Percentiles rank a stretch among this genome's conserved stretches.
These are phyloP conservation scores for Tylopilus sp. DNA, from an alignment of 768 basidiomycete species.

Conservation along the genomic window DNA sequence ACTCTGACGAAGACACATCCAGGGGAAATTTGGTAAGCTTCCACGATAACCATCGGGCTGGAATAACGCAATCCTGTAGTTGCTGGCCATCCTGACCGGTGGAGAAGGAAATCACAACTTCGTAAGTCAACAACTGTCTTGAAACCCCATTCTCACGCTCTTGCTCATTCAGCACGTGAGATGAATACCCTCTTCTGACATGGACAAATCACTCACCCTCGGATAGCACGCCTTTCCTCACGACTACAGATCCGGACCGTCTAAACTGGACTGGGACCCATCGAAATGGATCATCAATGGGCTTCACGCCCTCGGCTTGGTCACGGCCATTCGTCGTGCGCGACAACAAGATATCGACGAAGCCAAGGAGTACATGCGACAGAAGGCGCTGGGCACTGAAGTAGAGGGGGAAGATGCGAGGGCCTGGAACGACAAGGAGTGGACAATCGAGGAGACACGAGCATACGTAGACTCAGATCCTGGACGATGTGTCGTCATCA, in stretches of 20 bases:
- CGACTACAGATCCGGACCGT: constrained; percentile 12
- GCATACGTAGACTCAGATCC: not conserved
- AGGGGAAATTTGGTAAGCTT: constrained; percentile 7
- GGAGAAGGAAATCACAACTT: constrained; percentile 15
- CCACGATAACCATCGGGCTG: not conserved
- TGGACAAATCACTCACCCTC: constrained; percentile 1
- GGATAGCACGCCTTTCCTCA: constrained; percentile 12
- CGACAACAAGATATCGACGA: constrained; percentile 7
- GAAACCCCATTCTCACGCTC: not conserved
- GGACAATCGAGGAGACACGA: constrained; percentile 1
- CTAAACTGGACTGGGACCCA: constrained; percentile 11
- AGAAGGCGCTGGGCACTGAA: not conserved
- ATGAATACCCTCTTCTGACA: not conserved
- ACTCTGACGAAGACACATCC: constrained; percentile 13
- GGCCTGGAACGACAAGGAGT: constrained; percentile 2
- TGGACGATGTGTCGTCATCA: constrained; percentile 1
- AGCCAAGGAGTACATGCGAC: constrained; percentile 4
- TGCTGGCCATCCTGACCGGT: constrained; percentile 10
- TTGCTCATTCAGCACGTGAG: constrained; percentile 8
- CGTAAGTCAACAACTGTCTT: not conserved
- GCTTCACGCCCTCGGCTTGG: constrained; percentile 5
- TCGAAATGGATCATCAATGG: constrained; percentile 12
- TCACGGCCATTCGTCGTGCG: constrained; percentile 6
- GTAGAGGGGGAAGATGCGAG: not conserved
- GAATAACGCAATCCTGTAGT: constrained; percentile 1